These are phyloP conservation scores for Pittosporum tobira DNA, from an alignment of 129 eudicot genomes.

Conservation along the genomic window DNA sequence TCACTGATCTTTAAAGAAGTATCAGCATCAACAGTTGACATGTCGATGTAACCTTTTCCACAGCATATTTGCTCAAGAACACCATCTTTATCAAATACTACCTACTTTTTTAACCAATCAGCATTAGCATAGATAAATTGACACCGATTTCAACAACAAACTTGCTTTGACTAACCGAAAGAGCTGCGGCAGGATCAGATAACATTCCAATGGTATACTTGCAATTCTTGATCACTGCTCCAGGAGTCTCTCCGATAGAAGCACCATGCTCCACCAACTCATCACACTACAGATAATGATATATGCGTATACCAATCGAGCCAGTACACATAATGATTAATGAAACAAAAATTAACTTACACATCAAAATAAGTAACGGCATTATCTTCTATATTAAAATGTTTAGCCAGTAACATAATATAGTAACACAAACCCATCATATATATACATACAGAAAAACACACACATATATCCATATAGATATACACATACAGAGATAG, in stretches of 20 bases:
- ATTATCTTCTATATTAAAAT: too few species aligned
- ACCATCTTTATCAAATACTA: conserved; percentile 81
- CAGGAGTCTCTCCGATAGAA: conserved; percentile 71
- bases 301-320: background rate
- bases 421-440: background rate
- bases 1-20: conserved; percentile 80
- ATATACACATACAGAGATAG: background rate
- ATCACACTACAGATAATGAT: conserved; percentile 91
- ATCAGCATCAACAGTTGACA: conserved; percentile 98
- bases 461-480: background rate
- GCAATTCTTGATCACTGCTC: conserved; percentile 88
- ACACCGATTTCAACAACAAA: background rate
- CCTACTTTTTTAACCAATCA: conserved; percentile 32
- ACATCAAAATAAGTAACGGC: too few species aligned
- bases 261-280: conserved; percentile 90
- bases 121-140: background rate
- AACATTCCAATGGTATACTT: conserved; percentile 85
- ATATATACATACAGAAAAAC: background rate
- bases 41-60: conserved; percentile 89
- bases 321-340: background rate
- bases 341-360: background rate
- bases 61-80: conserved; percentile 67
- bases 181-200: conserved; percentile 96
- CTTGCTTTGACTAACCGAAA: conserved; percentile 49
- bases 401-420: background rate